Evolutionary conservation across 1,139 yeast genomes (phyloP).

Genomic region (Taiozyma sp.): DNA sequence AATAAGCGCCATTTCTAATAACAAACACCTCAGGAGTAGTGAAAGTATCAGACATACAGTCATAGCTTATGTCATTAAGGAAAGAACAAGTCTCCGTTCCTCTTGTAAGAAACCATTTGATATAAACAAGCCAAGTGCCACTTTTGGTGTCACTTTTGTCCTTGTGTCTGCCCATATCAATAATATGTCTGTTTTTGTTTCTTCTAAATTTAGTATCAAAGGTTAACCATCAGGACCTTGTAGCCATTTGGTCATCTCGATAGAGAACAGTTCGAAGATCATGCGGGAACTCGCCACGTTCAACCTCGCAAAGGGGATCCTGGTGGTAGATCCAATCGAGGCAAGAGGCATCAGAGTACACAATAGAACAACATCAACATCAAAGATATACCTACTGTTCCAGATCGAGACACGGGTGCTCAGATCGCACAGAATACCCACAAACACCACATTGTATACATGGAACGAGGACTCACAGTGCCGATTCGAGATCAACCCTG

Average conservation of each 20-base stretch:
- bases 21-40: no score
- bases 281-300: not conserved
- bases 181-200: no score
- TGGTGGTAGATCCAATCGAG: conserved; percentile 23
- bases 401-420: conserved; percentile 16
- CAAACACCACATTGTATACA: not conserved
- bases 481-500: conserved; percentile 19
- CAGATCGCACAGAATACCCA: conserved; percentile 8
- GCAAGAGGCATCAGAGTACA: conserved; percentile 8
- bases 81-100: no score
- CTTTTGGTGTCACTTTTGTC: not conserved
- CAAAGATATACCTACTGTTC: conserved; percentile 16
- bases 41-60: no score
- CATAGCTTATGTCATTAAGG: no score
- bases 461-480: conserved; percentile 23
- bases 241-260: not conserved
- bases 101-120: no score
- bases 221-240: no score
- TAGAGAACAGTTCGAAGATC: not conserved
- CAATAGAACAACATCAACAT: not conserved
- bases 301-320: conserved; percentile 17
- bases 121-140: not conserved
- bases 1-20: no score
- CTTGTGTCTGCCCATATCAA: not conserved
- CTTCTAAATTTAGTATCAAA: not conserved